Evolutionary conservation across 2,329 filamentous ascomycete species (phyloP).

Genomic region (Fusarium aywerte): DNA sequence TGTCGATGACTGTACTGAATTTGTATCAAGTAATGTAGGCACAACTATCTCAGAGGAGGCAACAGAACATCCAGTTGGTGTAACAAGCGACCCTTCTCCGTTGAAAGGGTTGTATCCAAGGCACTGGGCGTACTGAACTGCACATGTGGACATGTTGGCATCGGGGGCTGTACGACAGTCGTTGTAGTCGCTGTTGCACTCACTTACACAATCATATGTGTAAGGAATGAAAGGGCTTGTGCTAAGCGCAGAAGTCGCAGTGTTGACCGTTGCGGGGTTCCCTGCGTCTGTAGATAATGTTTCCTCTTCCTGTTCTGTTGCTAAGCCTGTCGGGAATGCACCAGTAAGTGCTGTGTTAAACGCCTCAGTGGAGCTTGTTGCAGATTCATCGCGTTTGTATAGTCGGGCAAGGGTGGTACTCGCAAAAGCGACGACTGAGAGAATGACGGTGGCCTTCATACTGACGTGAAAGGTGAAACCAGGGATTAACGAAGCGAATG

Average conservation of each 20-base stretch:
- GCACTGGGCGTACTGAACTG: constrained; percentile 3
- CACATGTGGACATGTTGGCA: constrained; percentile 13
- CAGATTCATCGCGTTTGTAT: not conserved
- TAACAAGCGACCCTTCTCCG: not conserved
- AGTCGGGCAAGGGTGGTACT: not conserved
- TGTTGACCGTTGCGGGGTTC: fast-evolving
- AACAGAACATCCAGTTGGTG: constrained; percentile 9
- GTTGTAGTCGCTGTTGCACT: not conserved
- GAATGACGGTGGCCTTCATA: not conserved
- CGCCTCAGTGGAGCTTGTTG: not conserved
- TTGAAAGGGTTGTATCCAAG: constrained; percentile 18
- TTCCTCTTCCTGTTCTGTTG: not conserved
- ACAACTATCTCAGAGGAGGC: not conserved
- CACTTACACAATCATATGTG: constrained; percentile 7
- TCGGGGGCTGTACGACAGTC: not conserved
- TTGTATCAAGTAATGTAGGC: not conserved
- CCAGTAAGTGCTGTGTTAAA: not conserved
- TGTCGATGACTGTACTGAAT: not conserved
- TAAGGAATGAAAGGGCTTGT: not conserved
- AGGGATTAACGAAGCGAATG: too few species aligned
- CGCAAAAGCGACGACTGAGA: not conserved
- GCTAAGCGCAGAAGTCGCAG: not conserved
- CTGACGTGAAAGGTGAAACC: not conserved
- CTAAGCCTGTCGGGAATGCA: not conserved
- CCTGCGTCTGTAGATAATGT: not conserved